Evolutionary conservation across 2,329 filamentous ascomycete species (phyloP).

Genomic region (Lachnellula arida): DNA sequence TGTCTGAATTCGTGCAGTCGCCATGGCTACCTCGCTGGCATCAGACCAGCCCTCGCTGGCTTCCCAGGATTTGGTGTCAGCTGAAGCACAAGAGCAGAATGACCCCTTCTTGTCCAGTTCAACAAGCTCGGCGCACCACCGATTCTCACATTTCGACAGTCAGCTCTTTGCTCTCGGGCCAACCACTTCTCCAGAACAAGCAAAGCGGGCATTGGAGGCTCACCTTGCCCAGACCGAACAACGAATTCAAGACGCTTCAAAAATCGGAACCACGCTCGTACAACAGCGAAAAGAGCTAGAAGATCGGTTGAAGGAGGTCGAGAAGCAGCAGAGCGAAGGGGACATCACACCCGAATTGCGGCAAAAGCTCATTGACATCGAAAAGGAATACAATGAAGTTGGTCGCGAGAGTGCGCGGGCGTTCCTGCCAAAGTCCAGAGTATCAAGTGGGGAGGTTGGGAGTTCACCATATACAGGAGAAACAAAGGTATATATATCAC

Average conservation of each 20-base stretch:
- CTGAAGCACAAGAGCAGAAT: slow-evolving; percentile 16
- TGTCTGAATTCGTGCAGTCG: slow-evolving; percentile 26
- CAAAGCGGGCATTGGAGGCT: slow-evolving; percentile 82
- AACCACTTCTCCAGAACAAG: slow-evolving; percentile 75
- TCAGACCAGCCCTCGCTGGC: slow-evolving; percentile 23
- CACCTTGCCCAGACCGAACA: slow-evolving; percentile 91
- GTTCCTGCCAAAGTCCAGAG: slow-evolving; percentile 79
- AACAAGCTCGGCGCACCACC: slow-evolving; percentile 58
- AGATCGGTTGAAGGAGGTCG: slow-evolving; percentile 78
- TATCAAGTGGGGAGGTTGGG: slow-evolving; percentile 61
- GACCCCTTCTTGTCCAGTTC: slow-evolving; percentile 55
- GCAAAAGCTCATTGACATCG: slow-evolving; percentile 77
- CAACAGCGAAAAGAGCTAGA: slow-evolving; percentile 80
- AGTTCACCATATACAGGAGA: slow-evolving; percentile 42
- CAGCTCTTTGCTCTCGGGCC: slow-evolving; percentile 74
- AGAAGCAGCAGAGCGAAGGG: slow-evolving; percentile 67
- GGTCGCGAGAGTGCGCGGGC: slow-evolving; percentile 84
- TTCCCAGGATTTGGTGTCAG: slow-evolving; percentile 17
- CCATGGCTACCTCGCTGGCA: slow-evolving; percentile 26
- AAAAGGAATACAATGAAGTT: slow-evolving; percentile 93
- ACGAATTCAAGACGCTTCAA: slow-evolving; percentile 84
- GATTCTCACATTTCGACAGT: slow-evolving; percentile 79
- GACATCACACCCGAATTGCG: slow-evolving; percentile 81
- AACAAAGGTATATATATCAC: slow-evolving; percentile 36
- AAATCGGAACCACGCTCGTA: slow-evolving; percentile 80